Base-by-base conservation (phyloP, 768 basidiomycete species). In the Boletus eberwhitei region DNA sequence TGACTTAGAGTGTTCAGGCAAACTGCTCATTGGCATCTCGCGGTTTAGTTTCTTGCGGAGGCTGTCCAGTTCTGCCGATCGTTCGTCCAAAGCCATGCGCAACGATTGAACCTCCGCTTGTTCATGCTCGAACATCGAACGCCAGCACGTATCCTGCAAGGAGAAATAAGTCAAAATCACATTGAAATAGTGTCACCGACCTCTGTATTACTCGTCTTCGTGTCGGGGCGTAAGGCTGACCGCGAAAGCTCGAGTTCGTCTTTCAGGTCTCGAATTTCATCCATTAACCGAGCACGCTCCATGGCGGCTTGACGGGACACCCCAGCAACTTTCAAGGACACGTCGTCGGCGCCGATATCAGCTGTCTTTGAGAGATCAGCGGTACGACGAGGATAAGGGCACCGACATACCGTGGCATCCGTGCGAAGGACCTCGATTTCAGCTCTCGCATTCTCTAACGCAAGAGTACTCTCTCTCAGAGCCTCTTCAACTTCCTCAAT, bases 401-500 rank as follows among this genome's bases (percentile, higher is more conserved):
- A 42, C 19, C 8, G 22, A 72, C 90, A 76, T 70, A 93, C 92
- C 35, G 82, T 77, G 41, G 89, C 74, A 55, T 97, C 96, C 34
- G 80, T 72, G 50, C 95, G 75, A 41, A 85, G 62, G 73, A 71
- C 68, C 73, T 99, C 96, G 13, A 98, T 88, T 70, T 99, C 96
- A 14, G 90, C 90, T 52, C 90, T 76, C 6, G 94, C 90, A 62
- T 87, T 88, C 70, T 98, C 95, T 11, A 98, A 78, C 0, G 95
- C 91, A 42, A 84, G 78, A 3, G 86, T 87, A 60, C 88, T 92
- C 74, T 98, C 94, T 58, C 87, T 77, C 38, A 98, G 74, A 3
- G 96, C 96, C 62, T 88, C 90, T 68, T 96, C 93, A 21, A 93
- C 80, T 67, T 99, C 96, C 54, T 86, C 87, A 0, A 92, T 77